Base-by-base conservation (phyloP, 2,329 filamentous ascomycete genomes). In the Ophiosphaerella korrae region DNA sequence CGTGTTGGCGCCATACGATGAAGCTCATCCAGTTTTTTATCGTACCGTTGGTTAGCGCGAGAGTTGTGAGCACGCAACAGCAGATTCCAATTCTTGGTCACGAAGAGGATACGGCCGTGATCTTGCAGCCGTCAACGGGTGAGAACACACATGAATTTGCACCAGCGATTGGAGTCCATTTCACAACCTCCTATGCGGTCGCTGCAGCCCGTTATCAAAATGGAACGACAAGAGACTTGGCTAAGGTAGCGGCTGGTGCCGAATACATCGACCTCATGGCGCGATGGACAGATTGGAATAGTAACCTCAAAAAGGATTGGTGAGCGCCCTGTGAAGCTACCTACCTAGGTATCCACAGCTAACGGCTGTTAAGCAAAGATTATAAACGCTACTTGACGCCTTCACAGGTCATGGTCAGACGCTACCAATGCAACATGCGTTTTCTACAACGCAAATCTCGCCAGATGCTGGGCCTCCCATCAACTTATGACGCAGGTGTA, bases 131-230 rank as follows among this genome's bases (percentile, higher is more conserved):
- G 13, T 35, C 23, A 24, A 18, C 31, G 16, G 21, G 41, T 2
- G 42, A 57, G n/a, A 7, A 29, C 26, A 29, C 26, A 29, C 18
- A 21, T 21, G 41, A 54, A 23, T 18, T 24, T 32, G 34, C 43
- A 11, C 55, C 59, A 8, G 58, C 46, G 23, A 54, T 69, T 38
- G 66, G 66, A 9, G 48, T 69, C 13, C 66, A 69, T 42, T 68
- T 69, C 21, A 64, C 66, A 11, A 63, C 58, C 2, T 64, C 62
- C 33, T 61, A 67, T 45, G 64, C 64, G 18, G 51, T 56, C 33
- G 63, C 62, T 26, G 59, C 64, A 18, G 57, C 60, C 7, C 51
- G 57, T n/a, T 64, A 64, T 43, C 37, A 52, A 16, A 63, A 66
- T 44, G 66, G 64, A 5, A 66, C 58, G 7, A 58, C 49, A 8